Evolutionary conservation across 352 stramenopile species (phyloP).

Genomic region (Phytopythium mirpurense): DNA sequence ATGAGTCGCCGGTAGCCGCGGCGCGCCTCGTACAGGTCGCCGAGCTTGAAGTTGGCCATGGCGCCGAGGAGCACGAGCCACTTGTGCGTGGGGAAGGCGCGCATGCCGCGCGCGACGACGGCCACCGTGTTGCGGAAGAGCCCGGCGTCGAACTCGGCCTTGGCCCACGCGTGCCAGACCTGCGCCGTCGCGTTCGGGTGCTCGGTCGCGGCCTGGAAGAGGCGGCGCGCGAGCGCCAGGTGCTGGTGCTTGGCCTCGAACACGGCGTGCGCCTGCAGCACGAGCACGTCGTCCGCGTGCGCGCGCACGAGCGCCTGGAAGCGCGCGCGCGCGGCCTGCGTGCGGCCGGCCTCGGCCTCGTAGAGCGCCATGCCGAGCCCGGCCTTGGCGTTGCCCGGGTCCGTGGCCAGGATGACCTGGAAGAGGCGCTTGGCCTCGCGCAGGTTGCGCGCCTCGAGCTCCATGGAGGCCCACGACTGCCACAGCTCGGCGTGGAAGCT

Average conservation of each 20-base stretch:
- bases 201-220: conserved; percentile 52
- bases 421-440: conserved; percentile 75
- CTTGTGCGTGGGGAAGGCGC: conserved; percentile 72
- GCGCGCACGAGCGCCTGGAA: conserved; percentile 49
- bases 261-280: conserved; percentile 67
- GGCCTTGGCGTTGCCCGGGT: conserved; percentile 58
- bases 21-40: conserved; percentile 67
- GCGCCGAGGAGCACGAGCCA: conserved; percentile 75
- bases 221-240: conserved; percentile 49
- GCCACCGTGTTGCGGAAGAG: conserved; percentile 71
- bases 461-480: conserved; percentile 85
- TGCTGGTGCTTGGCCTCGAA: conserved; percentile 76
- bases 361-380: conserved; percentile 70
- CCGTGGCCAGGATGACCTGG: conserved; percentile 77
- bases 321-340: conserved; percentile 46
- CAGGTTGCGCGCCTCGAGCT: conserved; percentile 70
- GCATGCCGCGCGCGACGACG: conserved; percentile 58
- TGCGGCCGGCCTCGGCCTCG: conserved; percentile 51
- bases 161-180: conserved; percentile 85
- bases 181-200: conserved; percentile 55
- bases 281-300: conserved; percentile 61
- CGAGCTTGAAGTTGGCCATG: conserved; percentile 76
- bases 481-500: conserved; percentile 70
- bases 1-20: conserved; percentile 69
- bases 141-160: conserved; percentile 75